A percentile compares a stretch with the other conserved stretches of the same genome.
Evolutionary conservation across 2,329 filamentous ascomycete species (phyloP).

Genomic region (Taxawa tesnikishii): DNA sequence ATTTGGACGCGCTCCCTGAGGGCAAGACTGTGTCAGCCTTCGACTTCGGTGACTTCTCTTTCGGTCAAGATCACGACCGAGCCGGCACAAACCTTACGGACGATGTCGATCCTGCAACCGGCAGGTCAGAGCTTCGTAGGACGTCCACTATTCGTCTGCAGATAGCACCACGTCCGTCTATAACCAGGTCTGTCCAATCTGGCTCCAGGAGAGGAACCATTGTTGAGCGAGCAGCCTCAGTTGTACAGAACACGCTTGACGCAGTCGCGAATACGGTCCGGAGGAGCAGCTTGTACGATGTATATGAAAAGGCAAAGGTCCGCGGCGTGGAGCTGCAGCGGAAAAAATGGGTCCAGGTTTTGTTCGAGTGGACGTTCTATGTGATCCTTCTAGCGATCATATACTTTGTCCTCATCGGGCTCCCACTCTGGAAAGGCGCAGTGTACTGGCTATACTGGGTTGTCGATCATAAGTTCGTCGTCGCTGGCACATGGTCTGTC

Average conservation of each 20-base stretch:
- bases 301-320: constrained; percentile 13
- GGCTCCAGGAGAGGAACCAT: neutral
- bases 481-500: constrained; percentile 30
- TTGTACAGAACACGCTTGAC: constrained; percentile 3
- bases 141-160: no score
- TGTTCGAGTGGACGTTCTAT: constrained; percentile 28
- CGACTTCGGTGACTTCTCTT: neutral
- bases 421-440: constrained; percentile 33
- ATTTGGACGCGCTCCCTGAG: neutral
- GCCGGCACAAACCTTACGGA: neutral
- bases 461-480: constrained; percentile 26
- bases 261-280: neutral
- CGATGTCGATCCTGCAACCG: neutral
- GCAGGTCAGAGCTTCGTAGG: no score
- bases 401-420: constrained; percentile 34
- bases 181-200: neutral
- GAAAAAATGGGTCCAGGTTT: constrained; percentile 20
- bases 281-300: constrained; percentile 9
- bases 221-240: constrained; percentile 1
- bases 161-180: neutral
- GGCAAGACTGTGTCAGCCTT: neutral
- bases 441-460: constrained; percentile 31
- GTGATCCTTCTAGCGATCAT: constrained; percentile 24
- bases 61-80: neutral
- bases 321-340: constrained; percentile 10